Conservation (phyloP, 495 filamentous ascomycete genomes). For the Podospora fimiseda region DNA sequence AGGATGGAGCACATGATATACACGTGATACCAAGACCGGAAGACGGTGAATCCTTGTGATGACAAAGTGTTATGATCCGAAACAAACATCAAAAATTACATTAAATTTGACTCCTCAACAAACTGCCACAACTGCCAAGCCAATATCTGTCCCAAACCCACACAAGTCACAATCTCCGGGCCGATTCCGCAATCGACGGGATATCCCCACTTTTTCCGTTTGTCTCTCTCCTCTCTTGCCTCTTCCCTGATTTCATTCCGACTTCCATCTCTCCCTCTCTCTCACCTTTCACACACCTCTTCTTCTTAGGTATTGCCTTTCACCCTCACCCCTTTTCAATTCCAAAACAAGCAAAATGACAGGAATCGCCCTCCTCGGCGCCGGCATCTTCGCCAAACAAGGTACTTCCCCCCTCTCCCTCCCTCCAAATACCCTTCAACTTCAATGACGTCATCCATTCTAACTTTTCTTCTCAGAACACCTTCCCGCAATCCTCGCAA, state of each 20-base stretch:
- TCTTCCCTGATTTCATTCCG: no score
- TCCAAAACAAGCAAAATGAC: conserved; percentile 23
- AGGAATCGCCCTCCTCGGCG: conserved; percentile 61
- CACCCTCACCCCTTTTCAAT: no score
- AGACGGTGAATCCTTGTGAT: no score
- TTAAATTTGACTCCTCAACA: no score
- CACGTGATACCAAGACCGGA: no score
- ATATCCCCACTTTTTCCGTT: background rate
- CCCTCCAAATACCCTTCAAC: background rate
- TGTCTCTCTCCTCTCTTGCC: no score
- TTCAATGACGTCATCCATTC: conserved; percentile 6
- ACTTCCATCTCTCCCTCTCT: no score
- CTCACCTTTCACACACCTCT: no score
- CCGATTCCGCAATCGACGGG: background rate
- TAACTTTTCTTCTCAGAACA: conserved; percentile 19
- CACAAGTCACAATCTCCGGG: background rate
- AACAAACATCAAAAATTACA: no score
- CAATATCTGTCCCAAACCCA: background rate
- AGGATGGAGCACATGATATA: no score
- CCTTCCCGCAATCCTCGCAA: conserved; percentile 46
- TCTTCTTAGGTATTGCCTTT: no score
- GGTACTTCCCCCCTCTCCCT: conserved; percentile 20
- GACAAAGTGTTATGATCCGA: no score
- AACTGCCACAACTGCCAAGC: background rate
- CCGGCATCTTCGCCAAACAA: conserved; percentile 46